Base-by-base conservation (phyloP, 2,329 filamentous ascomycete species). In the Nothophoma quercina region DNA sequence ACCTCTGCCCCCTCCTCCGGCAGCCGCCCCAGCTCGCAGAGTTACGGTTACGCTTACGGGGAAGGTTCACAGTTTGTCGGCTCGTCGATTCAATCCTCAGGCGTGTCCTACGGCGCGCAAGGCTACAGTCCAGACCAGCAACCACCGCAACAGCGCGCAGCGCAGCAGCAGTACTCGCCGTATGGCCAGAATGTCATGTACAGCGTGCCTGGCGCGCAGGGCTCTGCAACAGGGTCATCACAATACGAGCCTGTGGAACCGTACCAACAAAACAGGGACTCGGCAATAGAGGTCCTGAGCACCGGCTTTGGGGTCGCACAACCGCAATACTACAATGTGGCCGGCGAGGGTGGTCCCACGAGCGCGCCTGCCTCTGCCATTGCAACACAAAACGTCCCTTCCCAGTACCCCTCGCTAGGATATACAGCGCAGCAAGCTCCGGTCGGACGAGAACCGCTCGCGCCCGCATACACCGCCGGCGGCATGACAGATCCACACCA, bases 141-240 rank as follows among this genome's bases (percentile, higher is more conserved):
- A 34, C 70, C 70, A 55, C 75, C 75, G 78, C 73, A 79, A 63
- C 71, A 89, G 84, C 79, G 86, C 79, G 52, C 64, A 30, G 59
- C 67, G 52, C 75, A 77, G 55, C 75, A 77, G 57, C 74, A 78
- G 54, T 82, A 81, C 66, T 68, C 76, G 46, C 77, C 78, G 60
- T 86, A 86, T 65, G 80, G 86, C 46, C 78, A 84, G 48, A 84
- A 85, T 59, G 86, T 93, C 79, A 88, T 95, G 83, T 96, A 96
- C 80, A 88, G 87, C 77, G 88, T 93, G 67, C 68, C 72, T 55
- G 65, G 68, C 55, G 59, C 65, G 55, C 71, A 72, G 62, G 63
- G 67, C 54, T 52, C 68, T 47, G 65, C 70, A 55, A 58, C 73
- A 80, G 79, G 77, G 74, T 85, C 78, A 81, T 88, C 77, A 55